phyloP scores from a whole-genome alignment of 192 early-diverging fungal species.

The Mortierella claussenii region DNA sequence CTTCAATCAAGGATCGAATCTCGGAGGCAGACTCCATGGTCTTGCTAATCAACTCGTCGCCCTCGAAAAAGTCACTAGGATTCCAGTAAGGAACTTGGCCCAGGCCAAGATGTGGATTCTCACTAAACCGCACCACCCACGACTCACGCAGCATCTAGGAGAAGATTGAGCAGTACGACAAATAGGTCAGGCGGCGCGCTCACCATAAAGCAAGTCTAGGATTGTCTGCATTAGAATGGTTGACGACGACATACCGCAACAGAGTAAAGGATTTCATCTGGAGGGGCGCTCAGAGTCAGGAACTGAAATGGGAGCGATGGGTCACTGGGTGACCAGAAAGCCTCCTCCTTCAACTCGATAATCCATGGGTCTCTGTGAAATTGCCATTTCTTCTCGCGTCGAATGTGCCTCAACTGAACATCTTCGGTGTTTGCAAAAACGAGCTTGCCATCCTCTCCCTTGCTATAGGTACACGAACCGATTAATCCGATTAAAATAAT shows the following conservation, averaged over 20 bases:
- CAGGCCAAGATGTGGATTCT: constrained; percentile 38
- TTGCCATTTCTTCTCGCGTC: constrained; percentile 22
- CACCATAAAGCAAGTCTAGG: no score
- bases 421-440: constrained; percentile 16
- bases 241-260: constrained; percentile 33
- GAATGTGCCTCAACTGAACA: constrained; percentile 18
- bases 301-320: constrained; percentile 15
- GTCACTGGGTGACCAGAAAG: constrained; percentile 20
- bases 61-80: constrained; percentile 32
- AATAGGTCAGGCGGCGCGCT: no score
- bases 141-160: constrained; percentile 37
- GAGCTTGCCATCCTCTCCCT: constrained; percentile 9
- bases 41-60: constrained; percentile 18
- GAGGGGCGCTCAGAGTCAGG: neutral
- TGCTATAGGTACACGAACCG: no score
- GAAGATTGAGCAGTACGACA: no score
- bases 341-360: constrained; percentile 20
- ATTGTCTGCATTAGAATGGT: no score
- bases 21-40: constrained; percentile 21
- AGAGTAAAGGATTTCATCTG: constrained; percentile 17
- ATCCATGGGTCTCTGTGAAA: constrained; percentile 21
- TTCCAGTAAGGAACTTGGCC: constrained; percentile 28
- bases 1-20: constrained; percentile 9
- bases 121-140: constrained; percentile 29
- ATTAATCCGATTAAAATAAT: no score